phyloP scores from a whole-genome alignment of 257 asterid species.

The Solanum neorickii region DNA sequence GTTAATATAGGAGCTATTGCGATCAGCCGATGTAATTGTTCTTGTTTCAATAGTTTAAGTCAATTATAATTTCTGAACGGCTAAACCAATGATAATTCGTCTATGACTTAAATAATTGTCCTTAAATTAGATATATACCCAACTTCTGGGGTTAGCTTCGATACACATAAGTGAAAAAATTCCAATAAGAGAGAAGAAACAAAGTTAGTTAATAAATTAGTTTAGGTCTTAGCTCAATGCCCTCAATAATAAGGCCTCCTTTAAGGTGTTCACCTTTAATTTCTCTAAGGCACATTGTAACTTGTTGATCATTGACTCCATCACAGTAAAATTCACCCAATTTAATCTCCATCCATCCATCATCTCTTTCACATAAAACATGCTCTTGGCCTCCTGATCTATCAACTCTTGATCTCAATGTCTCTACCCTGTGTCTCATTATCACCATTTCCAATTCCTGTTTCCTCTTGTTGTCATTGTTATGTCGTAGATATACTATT shows the following conservation, averaged over 20 bases:
- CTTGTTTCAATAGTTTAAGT: not conserved
- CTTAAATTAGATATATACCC: not conserved
- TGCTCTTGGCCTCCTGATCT: constrained; percentile 5
- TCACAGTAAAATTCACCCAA: constrained; percentile 53
- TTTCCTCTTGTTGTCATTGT: not conserved
- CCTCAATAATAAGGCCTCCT: constrained; percentile 67
- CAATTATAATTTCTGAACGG: too few relatives aligned
- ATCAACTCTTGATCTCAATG: not conserved
- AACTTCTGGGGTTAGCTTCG: too few relatives aligned
- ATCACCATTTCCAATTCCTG: not conserved
- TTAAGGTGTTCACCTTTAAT: constrained; percentile 52
- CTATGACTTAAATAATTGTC: not conserved
- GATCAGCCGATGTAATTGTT: not conserved
- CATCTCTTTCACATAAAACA: constrained; percentile 25
- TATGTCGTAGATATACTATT: constrained; percentile 6
- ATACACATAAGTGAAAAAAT: not conserved
- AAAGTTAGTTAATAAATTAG: not conserved
- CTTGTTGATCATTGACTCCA: constrained; percentile 31
- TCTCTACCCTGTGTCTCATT: not conserved
- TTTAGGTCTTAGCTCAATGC: constrained; percentile 72
- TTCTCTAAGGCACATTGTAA: constrained; percentile 53
- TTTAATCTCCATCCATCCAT: constrained; percentile 69
- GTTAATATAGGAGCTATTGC: not conserved
- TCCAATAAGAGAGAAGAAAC: not conserved
- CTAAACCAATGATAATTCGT: not conserved